These are phyloP conservation scores for Rozella allomycis DNA, from an alignment of 371 early-diverging fungal genomes.

Conservation along the genomic window DNA sequence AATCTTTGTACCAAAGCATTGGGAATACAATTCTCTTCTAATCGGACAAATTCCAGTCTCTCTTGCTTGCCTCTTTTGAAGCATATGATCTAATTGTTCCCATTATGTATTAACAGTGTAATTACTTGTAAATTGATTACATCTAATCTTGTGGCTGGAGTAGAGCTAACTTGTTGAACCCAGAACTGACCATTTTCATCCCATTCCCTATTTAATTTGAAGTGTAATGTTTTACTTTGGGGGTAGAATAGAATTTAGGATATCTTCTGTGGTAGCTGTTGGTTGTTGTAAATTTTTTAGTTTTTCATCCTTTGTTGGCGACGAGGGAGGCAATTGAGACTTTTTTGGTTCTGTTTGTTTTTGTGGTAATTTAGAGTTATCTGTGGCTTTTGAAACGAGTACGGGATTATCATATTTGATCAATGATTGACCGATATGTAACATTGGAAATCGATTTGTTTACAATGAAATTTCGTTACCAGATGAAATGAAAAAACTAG, in stretches of 20 bases:
- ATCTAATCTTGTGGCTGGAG: constrained; percentile 28
- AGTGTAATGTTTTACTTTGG: constrained; percentile 11
- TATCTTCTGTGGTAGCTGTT: constrained; percentile 27
- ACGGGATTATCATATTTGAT: constrained; percentile 31
- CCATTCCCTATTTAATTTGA: constrained; percentile 18
- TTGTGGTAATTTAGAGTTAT: neutral
- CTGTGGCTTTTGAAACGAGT: constrained; percentile 11
- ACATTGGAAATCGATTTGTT: no score
- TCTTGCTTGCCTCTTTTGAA: constrained; percentile 29
- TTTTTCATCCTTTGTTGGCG: constrained; percentile 15
- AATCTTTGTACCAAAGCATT: constrained; percentile 20
- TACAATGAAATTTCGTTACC: no score
- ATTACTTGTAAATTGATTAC: constrained; percentile 30
- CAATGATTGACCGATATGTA: constrained; percentile 8
- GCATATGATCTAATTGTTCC: constrained; percentile 33
- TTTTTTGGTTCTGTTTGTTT: constrained; percentile 5
- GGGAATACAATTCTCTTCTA: constrained; percentile 26
- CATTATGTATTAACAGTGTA: neutral
- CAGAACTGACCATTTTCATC: constrained; percentile 29
- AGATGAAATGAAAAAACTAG: no score
- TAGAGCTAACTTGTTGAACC: constrained; percentile 27
- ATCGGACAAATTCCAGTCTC: constrained; percentile 33
- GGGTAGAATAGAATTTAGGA: constrained; percentile 26
- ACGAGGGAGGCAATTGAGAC: constrained; percentile 11
- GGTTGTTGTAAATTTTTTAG: no score